Conservation (phyloP, 306 rosid genomes). For the Luffa aegyptiaca region DNA sequence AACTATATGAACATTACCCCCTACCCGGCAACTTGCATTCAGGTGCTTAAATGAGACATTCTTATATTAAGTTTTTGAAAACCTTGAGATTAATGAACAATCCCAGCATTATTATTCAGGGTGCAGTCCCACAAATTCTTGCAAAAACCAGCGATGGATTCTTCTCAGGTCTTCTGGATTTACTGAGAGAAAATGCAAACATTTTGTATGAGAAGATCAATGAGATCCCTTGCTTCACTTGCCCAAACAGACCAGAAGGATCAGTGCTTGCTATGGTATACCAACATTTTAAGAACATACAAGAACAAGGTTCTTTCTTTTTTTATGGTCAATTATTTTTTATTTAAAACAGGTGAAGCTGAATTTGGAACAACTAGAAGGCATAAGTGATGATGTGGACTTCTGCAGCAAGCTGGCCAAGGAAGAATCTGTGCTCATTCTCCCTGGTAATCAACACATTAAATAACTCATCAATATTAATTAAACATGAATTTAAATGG, state of each 20-base stretch:
- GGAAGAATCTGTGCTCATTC: slow-evolving; percentile 32
- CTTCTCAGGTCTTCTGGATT: slow-evolving; percentile 17
- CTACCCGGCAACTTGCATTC: slow-evolving; percentile 27
- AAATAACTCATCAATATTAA: neutral
- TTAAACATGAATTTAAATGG: neutral
- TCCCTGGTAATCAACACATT: slow-evolving; percentile 22
- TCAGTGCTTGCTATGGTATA: slow-evolving; percentile 39
- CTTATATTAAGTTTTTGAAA: too few species aligned
- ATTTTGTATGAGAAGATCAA: slow-evolving; percentile 20
- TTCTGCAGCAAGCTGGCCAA: slow-evolving; percentile 32
- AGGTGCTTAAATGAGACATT: slow-evolving; percentile 8
- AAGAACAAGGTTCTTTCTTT: neutral
- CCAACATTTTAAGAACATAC: neutral
- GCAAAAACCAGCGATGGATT: slow-evolving; percentile 21
- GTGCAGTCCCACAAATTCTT: slow-evolving; percentile 35
- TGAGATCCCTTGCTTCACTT: slow-evolving; percentile 31
- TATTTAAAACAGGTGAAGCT: slow-evolving; percentile 28
- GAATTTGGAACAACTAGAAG: slow-evolving; percentile 29
- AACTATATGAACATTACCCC: neutral
- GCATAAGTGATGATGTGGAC: slow-evolving; percentile 35
- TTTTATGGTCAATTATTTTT: neutral
- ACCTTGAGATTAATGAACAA: neutral
- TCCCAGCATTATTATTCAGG: slow-evolving; percentile 15
- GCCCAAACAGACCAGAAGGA: slow-evolving; percentile 46
- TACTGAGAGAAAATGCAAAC: slow-evolving; percentile 19